Evolutionary conservation across 495 filamentous ascomycete genomes (phyloP).

Genomic region (Penicillium silybi): DNA sequence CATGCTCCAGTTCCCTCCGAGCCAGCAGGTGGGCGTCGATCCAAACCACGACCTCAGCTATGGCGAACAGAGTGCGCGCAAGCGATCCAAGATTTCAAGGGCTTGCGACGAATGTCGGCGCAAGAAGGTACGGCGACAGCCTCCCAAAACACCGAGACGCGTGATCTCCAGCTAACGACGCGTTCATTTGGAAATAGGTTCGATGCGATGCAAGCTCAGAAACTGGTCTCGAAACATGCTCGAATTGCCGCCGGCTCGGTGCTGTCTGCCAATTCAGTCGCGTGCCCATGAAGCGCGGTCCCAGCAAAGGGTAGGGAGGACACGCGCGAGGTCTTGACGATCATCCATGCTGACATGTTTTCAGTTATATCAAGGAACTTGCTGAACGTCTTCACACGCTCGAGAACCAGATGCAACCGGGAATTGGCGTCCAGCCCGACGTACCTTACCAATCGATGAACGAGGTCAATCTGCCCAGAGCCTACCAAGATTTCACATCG

Average conservation of each 20-base stretch:
- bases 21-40: slow-evolving; percentile 49
- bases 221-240: slow-evolving; percentile 72
- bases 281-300: slow-evolving; percentile 90
- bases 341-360: slow-evolving; percentile 16
- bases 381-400: slow-evolving; percentile 83
- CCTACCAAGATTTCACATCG: slow-evolving; percentile 48
- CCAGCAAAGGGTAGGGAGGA: slow-evolving; percentile 77
- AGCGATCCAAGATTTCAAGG: slow-evolving; percentile 86
- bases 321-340: not conserved
- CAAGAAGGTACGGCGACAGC: slow-evolving; percentile 64
- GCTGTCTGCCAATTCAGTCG: slow-evolving; percentile 84
- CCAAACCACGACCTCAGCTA: slow-evolving; percentile 48
- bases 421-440: slow-evolving; percentile 41
- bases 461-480: slow-evolving; percentile 41
- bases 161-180: slow-evolving; percentile 18
- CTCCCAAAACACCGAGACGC: slow-evolving; percentile 13
- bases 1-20: slow-evolving; percentile 45
- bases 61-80: slow-evolving; percentile 66
- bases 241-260: slow-evolving; percentile 76
- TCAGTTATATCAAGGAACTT: slow-evolving; percentile 92
- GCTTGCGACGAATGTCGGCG: slow-evolving; percentile 94
- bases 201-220: slow-evolving; percentile 88
- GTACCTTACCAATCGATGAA: slow-evolving; percentile 47
- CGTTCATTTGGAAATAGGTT: slow-evolving; percentile 49
- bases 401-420: slow-evolving; percentile 60